Base-by-base conservation (phyloP, 768 basidiomycete species). In the Amanita inopinata region DNA sequence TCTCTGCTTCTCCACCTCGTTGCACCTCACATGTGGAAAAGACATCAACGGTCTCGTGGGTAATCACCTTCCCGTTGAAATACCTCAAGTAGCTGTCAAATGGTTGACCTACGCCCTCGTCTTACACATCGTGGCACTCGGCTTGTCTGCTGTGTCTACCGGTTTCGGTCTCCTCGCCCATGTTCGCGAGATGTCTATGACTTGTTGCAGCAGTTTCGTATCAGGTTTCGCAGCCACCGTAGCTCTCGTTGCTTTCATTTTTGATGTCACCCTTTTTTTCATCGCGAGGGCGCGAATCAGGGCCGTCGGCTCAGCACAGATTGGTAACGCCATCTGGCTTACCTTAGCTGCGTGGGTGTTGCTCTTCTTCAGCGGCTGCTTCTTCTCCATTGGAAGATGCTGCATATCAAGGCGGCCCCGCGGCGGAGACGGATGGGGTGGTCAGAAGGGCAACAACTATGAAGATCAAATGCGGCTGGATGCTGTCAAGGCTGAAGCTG, bases 61-160 rank as follows among this genome's bases (percentile, higher is more conserved):
- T 4, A 72, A 88, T 58, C 61, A 69, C 3, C 64, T 74, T 2
- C 53, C 67, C 19, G 62, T 93, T 25, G 60, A 88, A 51, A 87
- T 97, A 38, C 90, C 92, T 1, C 66, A 78, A 43, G 76, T 89
- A 4, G 73, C 80, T 38, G 84, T 92, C 47, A 94, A 96, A 66
- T 97, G 93, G 89, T 67, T 97, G 56, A 98, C 96, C 7, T 94
- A 94, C 55, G 81, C 80, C 17, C 79, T 99, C 50, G 78, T 97
- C 49, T 73, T 98, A 11, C 93, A 98, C 57, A 78, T 96, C 46
- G 79, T 91, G 45, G 94, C 89, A 11, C 78, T 97, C 43, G 74
- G 61, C 9, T 70, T 84, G 25, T 76, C 89, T 6, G 82, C 73
- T 10, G 66, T 75, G 19, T 75, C 88, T 2, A 70, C 86, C 20